Base-by-base conservation (phyloP, 192 early-diverging fungal genomes). In the Backusella morwellensis region DNA sequence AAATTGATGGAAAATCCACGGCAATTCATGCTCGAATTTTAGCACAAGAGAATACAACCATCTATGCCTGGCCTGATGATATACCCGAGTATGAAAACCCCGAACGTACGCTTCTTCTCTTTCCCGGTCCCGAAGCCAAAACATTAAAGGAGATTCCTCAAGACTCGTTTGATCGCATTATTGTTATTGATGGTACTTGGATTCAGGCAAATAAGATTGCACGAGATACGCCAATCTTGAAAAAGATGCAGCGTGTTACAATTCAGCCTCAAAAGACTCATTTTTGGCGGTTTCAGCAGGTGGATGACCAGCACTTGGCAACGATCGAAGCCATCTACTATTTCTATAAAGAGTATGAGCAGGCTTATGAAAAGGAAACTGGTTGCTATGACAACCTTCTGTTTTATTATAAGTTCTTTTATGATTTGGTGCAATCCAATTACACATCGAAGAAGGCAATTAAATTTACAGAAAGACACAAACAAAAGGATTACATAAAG, bases 101-200 rank as follows among this genome's bases (percentile, higher is more conserved):
- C 0, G 85, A 86, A 66, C 84, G 91, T 17, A 87, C 91, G 6
- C 81, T 96, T 32, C 80, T 98, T 41, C 83, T 98, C 29, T 98
- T 93, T 81, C 96, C 96, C n/a, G 90, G 94, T 15, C 85, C 88
- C 19, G 92, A 90, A 35, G 92, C 96, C 0, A 86, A 90, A 38
- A 87, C 90, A 17, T 84, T 96, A 3, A 77, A 82, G 2, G 85
- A 95, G 23, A 87, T 97, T 66, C 89, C 93, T 26, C 83, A 85
- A 8, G 77, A 68, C 1, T 84, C 87, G 1, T 94, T 96, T 78
- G 93, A 95, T 78, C 86, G 85, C 56, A 78, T 96, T 6, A 80
- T 97, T 70, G 96, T 99, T 5, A 90, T 99, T 59, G 96, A 99
- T 79, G 97, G 97, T 12, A 99, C 96, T n/a, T 99, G 97, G 97